phyloP scores from a whole-genome alignment of 176 grass and related monocot species.

The Hordeum marinum region DNA sequence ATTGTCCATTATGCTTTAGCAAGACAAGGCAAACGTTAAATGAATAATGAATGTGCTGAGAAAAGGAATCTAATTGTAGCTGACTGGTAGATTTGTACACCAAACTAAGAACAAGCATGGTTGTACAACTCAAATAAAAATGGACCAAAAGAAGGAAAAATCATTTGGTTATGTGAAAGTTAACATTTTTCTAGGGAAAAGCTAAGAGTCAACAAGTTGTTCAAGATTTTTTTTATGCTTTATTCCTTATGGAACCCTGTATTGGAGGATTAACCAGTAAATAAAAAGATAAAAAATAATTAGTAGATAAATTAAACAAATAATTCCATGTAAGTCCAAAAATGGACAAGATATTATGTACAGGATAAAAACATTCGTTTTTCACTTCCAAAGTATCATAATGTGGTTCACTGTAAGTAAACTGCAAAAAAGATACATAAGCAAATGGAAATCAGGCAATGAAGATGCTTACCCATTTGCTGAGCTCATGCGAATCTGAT shows the following conservation, averaged over 20 bases:
- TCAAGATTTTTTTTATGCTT: neutral
- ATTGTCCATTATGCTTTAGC: slow-evolving; percentile 62
- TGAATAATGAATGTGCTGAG: neutral
- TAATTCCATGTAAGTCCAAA: neutral
- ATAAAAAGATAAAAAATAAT: slow-evolving; percentile 17
- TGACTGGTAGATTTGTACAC: no score
- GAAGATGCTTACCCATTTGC: slow-evolving; percentile 56
- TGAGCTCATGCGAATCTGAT: slow-evolving; percentile 63
- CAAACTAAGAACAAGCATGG: neutral
- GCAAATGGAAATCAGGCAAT: neutral
- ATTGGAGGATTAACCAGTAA: neutral
- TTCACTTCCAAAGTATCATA: neutral
- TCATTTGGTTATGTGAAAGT: neutral
- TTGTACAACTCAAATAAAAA: neutral
- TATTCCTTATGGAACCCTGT: no score
- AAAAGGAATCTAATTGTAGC: neutral
- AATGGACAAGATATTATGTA: neutral
- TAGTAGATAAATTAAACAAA: neutral
- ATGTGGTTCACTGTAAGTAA: neutral
- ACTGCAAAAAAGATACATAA: neutral
- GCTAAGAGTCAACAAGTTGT: neutral
- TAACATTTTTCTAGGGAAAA: neutral
- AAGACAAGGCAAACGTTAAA: slow-evolving; percentile 9
- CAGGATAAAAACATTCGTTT: neutral
- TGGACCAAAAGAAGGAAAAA: neutral